These are phyloP conservation scores for Schoenoplectus triqueter DNA, from an alignment of 202 grass and related monocot species.

Conservation along the genomic window DNA sequence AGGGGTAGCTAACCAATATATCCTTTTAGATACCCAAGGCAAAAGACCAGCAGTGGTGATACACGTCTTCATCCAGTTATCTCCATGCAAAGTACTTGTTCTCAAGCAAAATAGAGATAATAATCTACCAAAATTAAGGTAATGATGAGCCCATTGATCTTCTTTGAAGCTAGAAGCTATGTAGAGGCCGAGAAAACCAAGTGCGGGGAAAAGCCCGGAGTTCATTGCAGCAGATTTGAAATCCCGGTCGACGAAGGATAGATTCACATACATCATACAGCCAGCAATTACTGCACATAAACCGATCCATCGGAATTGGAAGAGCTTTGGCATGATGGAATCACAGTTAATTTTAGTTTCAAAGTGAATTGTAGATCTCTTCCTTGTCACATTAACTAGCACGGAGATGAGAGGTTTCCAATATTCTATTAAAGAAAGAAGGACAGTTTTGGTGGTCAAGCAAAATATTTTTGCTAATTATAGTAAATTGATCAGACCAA, in stretches of 20 bases:
- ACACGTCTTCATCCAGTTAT: slow-evolving; percentile 19
- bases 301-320: neutral
- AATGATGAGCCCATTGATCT: slow-evolving; percentile 8
- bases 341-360: neutral
- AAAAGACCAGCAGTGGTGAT: slow-evolving; percentile 25
- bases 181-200: slow-evolving; percentile 6
- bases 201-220: neutral
- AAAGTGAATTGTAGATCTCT: neutral
- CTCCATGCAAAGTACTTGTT: slow-evolving; percentile 12
- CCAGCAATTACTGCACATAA: neutral
- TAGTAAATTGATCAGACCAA: neutral
- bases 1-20: neutral
- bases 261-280: slow-evolving; percentile 7
- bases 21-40: slow-evolving; percentile 15
- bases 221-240: neutral
- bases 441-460: neutral
- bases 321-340: neutral
- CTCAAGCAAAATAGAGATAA: neutral
- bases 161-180: slow-evolving; percentile 19
- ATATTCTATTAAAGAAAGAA: neutral
- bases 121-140: slow-evolving; percentile 23
- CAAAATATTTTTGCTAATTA: slow-evolving; percentile 19
- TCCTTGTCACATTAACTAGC: neutral
- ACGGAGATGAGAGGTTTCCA: neutral
- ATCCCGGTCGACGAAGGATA: neutral